Conservation (phyloP, 2,329 filamentous ascomycete genomes). For the Beauveria scarabaeidicola region DNA sequence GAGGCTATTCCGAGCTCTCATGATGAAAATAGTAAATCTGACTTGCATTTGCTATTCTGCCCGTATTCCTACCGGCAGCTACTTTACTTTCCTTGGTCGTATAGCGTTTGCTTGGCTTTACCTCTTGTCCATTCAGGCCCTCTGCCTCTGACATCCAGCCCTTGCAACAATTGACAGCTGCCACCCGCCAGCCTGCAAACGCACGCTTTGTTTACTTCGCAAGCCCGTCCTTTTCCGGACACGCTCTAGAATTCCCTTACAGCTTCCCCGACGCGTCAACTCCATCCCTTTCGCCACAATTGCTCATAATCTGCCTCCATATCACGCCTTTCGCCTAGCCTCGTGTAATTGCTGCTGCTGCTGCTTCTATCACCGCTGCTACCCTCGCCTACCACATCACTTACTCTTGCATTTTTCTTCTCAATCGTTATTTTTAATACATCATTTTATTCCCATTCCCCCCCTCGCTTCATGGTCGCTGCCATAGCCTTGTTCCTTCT, state of each 20-base stretch:
- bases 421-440: not conserved
- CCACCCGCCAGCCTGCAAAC: conserved; percentile 4
- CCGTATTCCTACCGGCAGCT: not conserved
- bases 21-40: too few relatives aligned
- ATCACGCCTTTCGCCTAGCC: conserved; percentile 1
- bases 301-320: not conserved
- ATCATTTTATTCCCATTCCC: not conserved
- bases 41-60: not conserved
- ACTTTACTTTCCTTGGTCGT: not conserved
- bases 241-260: not conserved
- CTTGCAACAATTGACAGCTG: not conserved
- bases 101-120: not conserved
- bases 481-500: not conserved
- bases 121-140: not conserved
- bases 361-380: not conserved
- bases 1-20: not conserved
- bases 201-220: not conserved
- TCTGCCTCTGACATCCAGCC: not conserved
- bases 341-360: not conserved
- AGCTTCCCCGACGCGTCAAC: not conserved
- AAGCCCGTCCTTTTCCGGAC: not conserved
- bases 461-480: not conserved
- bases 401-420: conserved; percentile 2
- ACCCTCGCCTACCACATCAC: conserved; percentile 2
- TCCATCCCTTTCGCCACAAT: not conserved